A percentile compares a stretch with the other conserved stretches of the same genome.
Evolutionary conservation across 2,329 filamentous ascomycete genomes (phyloP).

Genomic region (Alternaria longipes): DNA sequence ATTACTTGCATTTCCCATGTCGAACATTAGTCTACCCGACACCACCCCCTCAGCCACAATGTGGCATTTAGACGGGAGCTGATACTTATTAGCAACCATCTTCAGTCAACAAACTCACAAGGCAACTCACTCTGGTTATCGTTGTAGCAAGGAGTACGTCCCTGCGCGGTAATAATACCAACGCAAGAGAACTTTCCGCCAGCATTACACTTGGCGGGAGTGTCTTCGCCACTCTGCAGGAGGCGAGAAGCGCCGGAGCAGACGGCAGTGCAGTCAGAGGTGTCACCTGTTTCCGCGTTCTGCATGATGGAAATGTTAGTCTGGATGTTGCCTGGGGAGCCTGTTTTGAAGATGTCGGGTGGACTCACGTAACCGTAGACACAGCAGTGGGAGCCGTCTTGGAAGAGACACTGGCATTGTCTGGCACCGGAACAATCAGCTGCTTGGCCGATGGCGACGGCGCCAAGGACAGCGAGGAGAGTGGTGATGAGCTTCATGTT

Average conservation of each 20-base stretch:
- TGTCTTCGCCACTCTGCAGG: slow-evolving; percentile 11
- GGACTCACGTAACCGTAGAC: slow-evolving; percentile 15
- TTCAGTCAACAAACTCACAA: neutral
- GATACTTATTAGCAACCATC: no score
- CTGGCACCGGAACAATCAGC: slow-evolving; percentile 6
- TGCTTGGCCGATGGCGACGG: slow-evolving; percentile 15
- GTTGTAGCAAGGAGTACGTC: slow-evolving; percentile 19
- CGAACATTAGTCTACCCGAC: neutral
- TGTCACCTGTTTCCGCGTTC: slow-evolving; percentile 5
- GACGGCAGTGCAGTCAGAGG: slow-evolving; percentile 9
- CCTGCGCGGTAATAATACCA: slow-evolving; percentile 15
- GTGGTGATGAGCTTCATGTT: slow-evolving; percentile 17
- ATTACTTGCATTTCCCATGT: neutral
- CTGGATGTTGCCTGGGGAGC: neutral
- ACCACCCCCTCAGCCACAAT: neutral
- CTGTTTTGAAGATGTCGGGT: neutral
- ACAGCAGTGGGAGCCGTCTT: slow-evolving; percentile 19
- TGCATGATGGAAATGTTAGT: neutral
- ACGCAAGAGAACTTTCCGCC: slow-evolving; percentile 17
- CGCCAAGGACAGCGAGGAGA: slow-evolving; percentile 13
- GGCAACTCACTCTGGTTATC: neutral
- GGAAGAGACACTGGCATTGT: slow-evolving; percentile 19
- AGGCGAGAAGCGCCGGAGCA: slow-evolving; percentile 14
- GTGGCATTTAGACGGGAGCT: neutral
- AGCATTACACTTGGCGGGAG: slow-evolving; percentile 16